Percentiles rank a stretch among this genome's conserved stretches.
These are phyloP conservation scores for Delonix regia DNA, from an alignment of 306 rosid genomes.

Conservation along the genomic window DNA sequence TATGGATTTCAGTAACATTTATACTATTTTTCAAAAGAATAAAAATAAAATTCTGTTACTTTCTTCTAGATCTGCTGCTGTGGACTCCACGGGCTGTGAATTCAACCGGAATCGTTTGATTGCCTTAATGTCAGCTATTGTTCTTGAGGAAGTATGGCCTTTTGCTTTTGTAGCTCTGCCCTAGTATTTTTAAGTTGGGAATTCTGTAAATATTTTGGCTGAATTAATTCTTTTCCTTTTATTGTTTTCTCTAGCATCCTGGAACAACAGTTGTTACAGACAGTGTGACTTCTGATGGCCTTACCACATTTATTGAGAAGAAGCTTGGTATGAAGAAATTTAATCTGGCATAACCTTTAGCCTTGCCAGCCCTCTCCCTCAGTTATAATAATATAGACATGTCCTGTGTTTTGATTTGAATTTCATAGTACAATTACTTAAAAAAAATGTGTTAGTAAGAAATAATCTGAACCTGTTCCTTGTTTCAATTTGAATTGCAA, in stretches of 20 bases:
- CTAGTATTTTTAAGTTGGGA: conserved; percentile 15
- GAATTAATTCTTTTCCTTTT: conserved; percentile 25
- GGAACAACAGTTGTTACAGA: conserved; percentile 96
- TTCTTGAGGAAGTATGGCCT: conserved; percentile 82
- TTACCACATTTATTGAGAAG: conserved; percentile 86
- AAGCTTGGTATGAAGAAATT: conserved; percentile 73
- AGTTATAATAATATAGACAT: background rate
- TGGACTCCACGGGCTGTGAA: conserved; percentile 84
- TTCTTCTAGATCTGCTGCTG: conserved; percentile 92
- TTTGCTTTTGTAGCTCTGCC: conserved; percentile 26
- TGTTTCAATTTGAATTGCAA: conserved; percentile 11
- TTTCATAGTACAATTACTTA: background rate
- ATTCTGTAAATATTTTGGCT: background rate
- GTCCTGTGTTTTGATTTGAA: conserved; percentile 15
- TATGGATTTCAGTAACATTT: conserved; percentile 23
- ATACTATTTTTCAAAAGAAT: background rate
- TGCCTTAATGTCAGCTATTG: conserved; percentile 95
- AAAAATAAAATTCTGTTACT: conserved; percentile 1
- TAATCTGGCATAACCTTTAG: conserved; percentile 23
- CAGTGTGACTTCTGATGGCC: conserved; percentile 98
- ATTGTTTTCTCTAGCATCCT: conserved; percentile 67
- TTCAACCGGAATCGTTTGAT: conserved; percentile 90
- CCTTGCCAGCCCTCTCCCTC: background rate
- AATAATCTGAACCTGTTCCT: conserved; percentile 16
- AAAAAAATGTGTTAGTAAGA: background rate